A percentile compares a stretch with the other conserved stretches of the same genome.
phyloP scores from a whole-genome alignment of 2,329 filamentous ascomycete genomes.

The Juglanconis oblonga region DNA sequence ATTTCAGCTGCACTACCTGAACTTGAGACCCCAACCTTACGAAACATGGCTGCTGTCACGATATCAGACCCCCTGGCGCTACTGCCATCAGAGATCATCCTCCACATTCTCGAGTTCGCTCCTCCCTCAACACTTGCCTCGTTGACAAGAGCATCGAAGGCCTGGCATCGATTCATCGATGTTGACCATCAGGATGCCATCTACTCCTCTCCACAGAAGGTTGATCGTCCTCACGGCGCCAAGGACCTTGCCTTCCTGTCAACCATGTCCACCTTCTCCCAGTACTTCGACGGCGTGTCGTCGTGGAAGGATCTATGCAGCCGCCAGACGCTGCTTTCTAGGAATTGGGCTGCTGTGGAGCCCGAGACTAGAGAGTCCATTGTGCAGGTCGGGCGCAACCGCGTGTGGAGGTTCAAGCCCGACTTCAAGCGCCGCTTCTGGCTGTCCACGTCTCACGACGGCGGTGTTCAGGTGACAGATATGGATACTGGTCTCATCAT shows the following conservation, averaged over 20 bases:
- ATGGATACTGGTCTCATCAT: slow-evolving; percentile 41
- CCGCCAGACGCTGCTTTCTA: slow-evolving; percentile 34
- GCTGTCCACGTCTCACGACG: slow-evolving; percentile 41
- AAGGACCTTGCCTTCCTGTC: slow-evolving; percentile 8
- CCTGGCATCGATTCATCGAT: slow-evolving; percentile 24
- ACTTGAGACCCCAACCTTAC: no score
- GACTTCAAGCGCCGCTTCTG: slow-evolving; percentile 45
- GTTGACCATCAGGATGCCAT: slow-evolving; percentile 20
- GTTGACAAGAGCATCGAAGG: slow-evolving; percentile 16
- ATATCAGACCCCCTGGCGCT: slow-evolving; percentile 17
- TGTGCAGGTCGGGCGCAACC: slow-evolving; percentile 37
- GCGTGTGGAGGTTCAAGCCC: slow-evolving; percentile 42
- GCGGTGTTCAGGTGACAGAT: slow-evolving; percentile 43
- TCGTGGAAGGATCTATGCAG: slow-evolving; percentile 44
- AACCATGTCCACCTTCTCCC: slow-evolving; percentile 27
- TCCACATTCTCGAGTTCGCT: slow-evolving; percentile 22
- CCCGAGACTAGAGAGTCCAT: slow-evolving; percentile 36
- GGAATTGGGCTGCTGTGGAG: slow-evolving; percentile 33
- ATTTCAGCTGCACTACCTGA: no score
- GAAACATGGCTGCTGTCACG: background rate
- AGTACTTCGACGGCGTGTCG: slow-evolving; percentile 29
- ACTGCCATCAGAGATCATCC: slow-evolving; percentile 23
- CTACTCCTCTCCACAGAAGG: slow-evolving; percentile 14
- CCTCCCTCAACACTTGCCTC: slow-evolving; percentile 14
- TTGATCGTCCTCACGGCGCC: background rate